Evolutionary conservation across 305 asterid genomes (phyloP).

Genomic region (Vinca major): DNA sequence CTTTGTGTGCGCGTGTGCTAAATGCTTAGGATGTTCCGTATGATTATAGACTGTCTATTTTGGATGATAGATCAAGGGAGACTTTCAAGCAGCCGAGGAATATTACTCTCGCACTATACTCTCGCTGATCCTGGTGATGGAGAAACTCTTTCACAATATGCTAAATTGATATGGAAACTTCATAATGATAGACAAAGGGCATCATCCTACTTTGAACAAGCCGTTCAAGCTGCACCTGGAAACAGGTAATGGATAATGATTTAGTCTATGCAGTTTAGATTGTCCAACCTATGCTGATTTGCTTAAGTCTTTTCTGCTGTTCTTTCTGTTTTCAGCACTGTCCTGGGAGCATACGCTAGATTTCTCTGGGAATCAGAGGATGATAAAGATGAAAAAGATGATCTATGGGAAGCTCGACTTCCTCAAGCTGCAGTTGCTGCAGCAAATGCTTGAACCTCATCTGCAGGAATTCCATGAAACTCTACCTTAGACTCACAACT

Average conservation of each 20-base stretch:
- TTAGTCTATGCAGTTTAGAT: not conserved
- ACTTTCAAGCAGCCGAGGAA: slow-evolving; percentile 60
- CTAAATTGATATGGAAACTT: slow-evolving; percentile 62
- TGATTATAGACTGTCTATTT: not conserved
- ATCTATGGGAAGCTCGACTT: slow-evolving; percentile 4
- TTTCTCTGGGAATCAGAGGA: slow-evolving; percentile 73
- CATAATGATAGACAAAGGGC: slow-evolving; percentile 53
- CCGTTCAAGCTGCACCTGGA: slow-evolving; percentile 50
- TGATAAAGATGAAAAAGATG: slow-evolving; percentile 26
- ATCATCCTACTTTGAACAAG: slow-evolving; percentile 45
- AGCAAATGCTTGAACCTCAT: slow-evolving; percentile 7
- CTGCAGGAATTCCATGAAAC: not conserved
- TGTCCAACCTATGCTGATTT: not conserved
- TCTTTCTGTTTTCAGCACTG: slow-evolving; percentile 40
- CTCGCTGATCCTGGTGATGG: slow-evolving; percentile 62
- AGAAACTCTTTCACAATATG: slow-evolving; percentile 45
- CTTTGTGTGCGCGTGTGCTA: no score
- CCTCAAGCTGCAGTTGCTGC: slow-evolving; percentile 15
- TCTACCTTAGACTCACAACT: not conserved
- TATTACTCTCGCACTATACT: slow-evolving; percentile 48
- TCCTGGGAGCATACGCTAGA: slow-evolving; percentile 69
- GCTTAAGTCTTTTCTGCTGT: not conserved
- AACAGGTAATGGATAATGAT: slow-evolving; percentile 48
- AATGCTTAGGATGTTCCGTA: no score
- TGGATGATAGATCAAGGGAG: slow-evolving; percentile 51